Evolutionary conservation across 257 asterid species (phyloP).

Genomic region (Echites panduratus): DNA sequence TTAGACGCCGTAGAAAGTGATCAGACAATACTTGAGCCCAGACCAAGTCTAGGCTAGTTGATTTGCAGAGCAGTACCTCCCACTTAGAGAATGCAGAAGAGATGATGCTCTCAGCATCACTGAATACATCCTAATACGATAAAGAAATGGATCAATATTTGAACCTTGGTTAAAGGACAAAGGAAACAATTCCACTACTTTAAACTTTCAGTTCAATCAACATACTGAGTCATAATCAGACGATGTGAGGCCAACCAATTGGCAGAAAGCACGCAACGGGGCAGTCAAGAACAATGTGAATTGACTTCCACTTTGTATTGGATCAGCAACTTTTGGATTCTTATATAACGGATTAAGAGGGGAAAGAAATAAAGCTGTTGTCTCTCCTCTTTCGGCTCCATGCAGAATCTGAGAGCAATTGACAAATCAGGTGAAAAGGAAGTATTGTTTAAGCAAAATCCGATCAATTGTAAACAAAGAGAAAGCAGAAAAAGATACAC

Average conservation of each 20-base stretch:
- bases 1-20: conserved; percentile 77
- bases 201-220: conserved; percentile 3
- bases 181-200: background rate
- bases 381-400: conserved; percentile 91
- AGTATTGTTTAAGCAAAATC: background rate
- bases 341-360: conserved; percentile 72
- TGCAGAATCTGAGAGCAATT: conserved; percentile 60
- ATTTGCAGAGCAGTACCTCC: conserved; percentile 88
- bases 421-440: conserved; percentile 19
- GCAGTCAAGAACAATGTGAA: conserved; percentile 87
- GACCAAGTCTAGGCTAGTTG: conserved; percentile 64
- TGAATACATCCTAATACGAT: conserved; percentile 48
- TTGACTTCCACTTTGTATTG: conserved; percentile 68
- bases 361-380: conserved; percentile 80
- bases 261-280: conserved; percentile 89
- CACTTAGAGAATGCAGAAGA: conserved; percentile 76
- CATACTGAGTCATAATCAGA: conserved; percentile 53
- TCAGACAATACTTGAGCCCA: conserved; percentile 93
- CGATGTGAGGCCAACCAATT: conserved; percentile 58
- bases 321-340: conserved; percentile 41
- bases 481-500: background rate
- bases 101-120: conserved; percentile 49
- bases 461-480: background rate
- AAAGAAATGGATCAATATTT: conserved; percentile 11
- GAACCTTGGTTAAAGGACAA: background rate